These are phyloP conservation scores for Pseudovirgaria hyperparasitica DNA, from an alignment of 2,329 filamentous ascomycete genomes.

Conservation along the genomic window DNA sequence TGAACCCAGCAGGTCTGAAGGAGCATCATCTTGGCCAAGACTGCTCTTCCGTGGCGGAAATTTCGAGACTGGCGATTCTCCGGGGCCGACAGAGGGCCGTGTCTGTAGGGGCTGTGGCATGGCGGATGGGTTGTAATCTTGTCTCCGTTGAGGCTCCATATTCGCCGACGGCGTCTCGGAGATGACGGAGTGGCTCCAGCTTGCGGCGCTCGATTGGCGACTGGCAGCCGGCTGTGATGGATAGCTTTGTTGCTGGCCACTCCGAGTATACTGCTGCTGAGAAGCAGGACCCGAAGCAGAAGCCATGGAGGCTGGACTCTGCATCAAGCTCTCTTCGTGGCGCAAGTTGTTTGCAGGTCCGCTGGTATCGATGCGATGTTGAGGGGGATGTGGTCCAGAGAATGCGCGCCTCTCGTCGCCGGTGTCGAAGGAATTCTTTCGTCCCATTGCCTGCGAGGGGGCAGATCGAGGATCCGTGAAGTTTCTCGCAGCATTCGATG, in stretches of 20 bases:
- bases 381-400: slow-evolving; percentile 20
- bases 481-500: slow-evolving; percentile 18
- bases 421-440: slow-evolving; percentile 40
- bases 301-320: too few relatives aligned
- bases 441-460: slow-evolving; percentile 13
- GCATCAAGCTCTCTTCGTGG: too few relatives aligned
- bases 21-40: slow-evolving; percentile 31
- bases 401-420: slow-evolving; percentile 42
- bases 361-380: not conserved
- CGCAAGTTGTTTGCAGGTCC: too few relatives aligned
- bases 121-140: slow-evolving; percentile 41
- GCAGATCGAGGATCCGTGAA: slow-evolving; percentile 28
- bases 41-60: slow-evolving; percentile 53
- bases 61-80: slow-evolving; percentile 22
- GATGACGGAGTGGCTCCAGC: slow-evolving; percentile 14
- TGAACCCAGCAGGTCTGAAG: slow-evolving; percentile 5
- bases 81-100: slow-evolving; percentile 26
- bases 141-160: slow-evolving; percentile 25
- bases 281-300: too few relatives aligned
- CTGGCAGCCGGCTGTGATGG: slow-evolving; percentile 6
- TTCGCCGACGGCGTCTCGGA: slow-evolving; percentile 14
- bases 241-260: slow-evolving; percentile 7
- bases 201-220: slow-evolving; percentile 15
- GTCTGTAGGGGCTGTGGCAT: slow-evolving; percentile 37
- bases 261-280: slow-evolving; percentile 7